Evolutionary conservation across 495 filamentous ascomycete genomes (phyloP).

Genomic region (Daldinia vernicosa): DNA sequence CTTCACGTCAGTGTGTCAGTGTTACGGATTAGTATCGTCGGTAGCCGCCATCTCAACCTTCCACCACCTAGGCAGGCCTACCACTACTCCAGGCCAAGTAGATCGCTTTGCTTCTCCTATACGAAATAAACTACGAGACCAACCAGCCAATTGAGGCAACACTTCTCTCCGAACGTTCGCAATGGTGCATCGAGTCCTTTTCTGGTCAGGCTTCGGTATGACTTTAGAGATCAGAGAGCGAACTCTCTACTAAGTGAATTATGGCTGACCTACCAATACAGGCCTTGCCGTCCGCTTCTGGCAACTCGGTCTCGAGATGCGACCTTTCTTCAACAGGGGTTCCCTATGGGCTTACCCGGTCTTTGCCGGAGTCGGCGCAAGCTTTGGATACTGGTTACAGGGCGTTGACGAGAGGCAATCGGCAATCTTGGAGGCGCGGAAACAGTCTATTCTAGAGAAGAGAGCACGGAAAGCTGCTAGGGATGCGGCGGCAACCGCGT

Average conservation of each 20-base stretch:
- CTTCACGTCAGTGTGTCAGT: conserved; percentile 23
- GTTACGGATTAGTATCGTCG: conserved; percentile 5
- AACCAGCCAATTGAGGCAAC: conserved; percentile 24
- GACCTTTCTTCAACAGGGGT: conserved; percentile 81
- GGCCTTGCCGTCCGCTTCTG: conserved; percentile 89
- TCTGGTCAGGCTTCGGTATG: conserved; percentile 98
- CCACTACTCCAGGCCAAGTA: not conserved
- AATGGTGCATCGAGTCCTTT: conserved; percentile 80
- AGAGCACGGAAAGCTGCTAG: conserved; percentile 75
- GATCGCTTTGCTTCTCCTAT: conserved; percentile 11
- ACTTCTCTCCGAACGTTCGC: conserved; percentile 34
- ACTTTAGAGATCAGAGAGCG: conserved; percentile 30
- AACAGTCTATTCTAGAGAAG: conserved; percentile 85
- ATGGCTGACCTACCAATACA: conserved; percentile 48
- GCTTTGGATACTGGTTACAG: conserved; percentile 96
- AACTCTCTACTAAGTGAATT: conserved; percentile 13
- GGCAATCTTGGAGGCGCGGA: conserved; percentile 76
- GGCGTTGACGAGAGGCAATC: conserved; percentile 83
- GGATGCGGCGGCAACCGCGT: conserved; percentile 51
- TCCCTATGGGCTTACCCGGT: conserved; percentile 91
- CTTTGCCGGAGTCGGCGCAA: conserved; percentile 82
- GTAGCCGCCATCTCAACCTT: not conserved
- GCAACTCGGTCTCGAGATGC: conserved; percentile 99
- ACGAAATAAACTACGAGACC: conserved; percentile 14
- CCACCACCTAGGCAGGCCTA: conserved; percentile 9